A percentile compares a stretch with the other conserved stretches of the same genome.
phyloP scores from a whole-genome alignment of 345 rosid genomes.

The Corchorus capsularis region DNA sequence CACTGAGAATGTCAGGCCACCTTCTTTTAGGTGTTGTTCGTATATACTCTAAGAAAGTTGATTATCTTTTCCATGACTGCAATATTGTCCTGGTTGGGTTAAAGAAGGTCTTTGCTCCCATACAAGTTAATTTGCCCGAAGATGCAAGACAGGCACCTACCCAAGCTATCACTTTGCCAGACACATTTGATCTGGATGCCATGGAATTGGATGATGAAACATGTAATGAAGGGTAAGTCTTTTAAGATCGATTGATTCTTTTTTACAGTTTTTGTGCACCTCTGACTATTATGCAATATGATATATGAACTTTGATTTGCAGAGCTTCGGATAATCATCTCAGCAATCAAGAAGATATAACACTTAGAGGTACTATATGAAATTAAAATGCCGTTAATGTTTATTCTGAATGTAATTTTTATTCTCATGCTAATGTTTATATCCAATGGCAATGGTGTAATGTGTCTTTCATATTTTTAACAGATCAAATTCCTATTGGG shows the following conservation, averaged over 20 bases:
- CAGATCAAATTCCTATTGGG: slow-evolving; percentile 74
- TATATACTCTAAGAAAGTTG: slow-evolving; percentile 86
- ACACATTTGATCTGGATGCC: slow-evolving; percentile 66
- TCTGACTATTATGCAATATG: neutral
- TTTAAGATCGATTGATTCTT: neutral
- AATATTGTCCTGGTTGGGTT: slow-evolving; percentile 44
- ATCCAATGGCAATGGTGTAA: neutral
- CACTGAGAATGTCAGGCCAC: slow-evolving; percentile 79
- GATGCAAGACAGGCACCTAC: slow-evolving; percentile 64
- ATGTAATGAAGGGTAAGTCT: slow-evolving; percentile 39
- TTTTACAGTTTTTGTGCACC: neutral
- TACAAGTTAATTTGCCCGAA: slow-evolving; percentile 67
- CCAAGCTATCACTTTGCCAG: slow-evolving; percentile 74
- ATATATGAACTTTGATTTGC: slow-evolving; percentile 4
- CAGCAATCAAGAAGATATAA: slow-evolving; percentile 65
- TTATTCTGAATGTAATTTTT: neutral
- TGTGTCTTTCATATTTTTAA: neutral
- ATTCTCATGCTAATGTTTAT: neutral
- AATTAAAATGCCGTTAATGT: neutral
- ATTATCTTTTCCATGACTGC: slow-evolving; percentile 77
- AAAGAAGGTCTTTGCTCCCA: slow-evolving; percentile 52
- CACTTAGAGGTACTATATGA: slow-evolving; percentile 50
- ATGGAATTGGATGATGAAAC: slow-evolving; percentile 49
- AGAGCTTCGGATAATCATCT: slow-evolving; percentile 60
- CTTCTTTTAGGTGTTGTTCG: slow-evolving; percentile 89